phyloP scores from a whole-genome alignment of 495 filamentous ascomycete species.

The Neurospora africana region DNA sequence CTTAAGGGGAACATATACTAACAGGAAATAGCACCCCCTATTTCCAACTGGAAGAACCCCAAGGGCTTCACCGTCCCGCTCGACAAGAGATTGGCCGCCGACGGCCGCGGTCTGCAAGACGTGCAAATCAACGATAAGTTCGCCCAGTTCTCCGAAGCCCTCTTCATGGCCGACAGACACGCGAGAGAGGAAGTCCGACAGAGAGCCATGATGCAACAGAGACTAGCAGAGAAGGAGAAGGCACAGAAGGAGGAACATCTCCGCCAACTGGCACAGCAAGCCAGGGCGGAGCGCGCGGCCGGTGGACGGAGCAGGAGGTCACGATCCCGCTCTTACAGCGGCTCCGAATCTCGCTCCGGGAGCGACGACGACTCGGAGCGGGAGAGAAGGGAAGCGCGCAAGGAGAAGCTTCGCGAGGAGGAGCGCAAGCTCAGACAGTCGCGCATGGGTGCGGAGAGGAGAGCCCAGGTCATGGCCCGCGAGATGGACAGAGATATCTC shows the following conservation, averaged over 20 bases:
- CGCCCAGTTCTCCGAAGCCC: constrained; percentile 86
- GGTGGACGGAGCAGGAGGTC: constrained; percentile 39
- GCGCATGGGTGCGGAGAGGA: constrained; percentile 87
- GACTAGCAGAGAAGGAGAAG: constrained; percentile 94
- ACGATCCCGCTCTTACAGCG: constrained; percentile 40
- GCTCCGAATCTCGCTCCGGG: constrained; percentile 49
- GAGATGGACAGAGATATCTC: constrained; percentile 96
- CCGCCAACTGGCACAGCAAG: constrained; percentile 80
- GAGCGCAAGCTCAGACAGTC: constrained; percentile 88
- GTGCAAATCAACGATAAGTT: constrained; percentile 99
- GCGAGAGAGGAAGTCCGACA: constrained; percentile 92
- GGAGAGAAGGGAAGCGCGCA: constrained; percentile 66
- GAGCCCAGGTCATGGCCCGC: constrained; percentile 81
- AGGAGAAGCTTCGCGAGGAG: constrained; percentile 68
- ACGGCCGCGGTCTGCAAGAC: constrained; percentile 86
- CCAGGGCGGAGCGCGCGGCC: constrained; percentile 64
- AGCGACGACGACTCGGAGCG: constrained; percentile 55
- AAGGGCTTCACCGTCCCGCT: constrained; percentile 96
- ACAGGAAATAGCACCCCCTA: constrained; percentile 49
- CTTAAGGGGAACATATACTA: neutral
- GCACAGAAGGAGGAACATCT: constrained; percentile 87
- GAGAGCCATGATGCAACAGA: constrained; percentile 89
- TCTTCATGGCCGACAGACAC: constrained; percentile 90
- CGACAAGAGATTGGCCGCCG: constrained; percentile 93
- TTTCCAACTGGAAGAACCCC: constrained; percentile 99